Evolutionary conservation across 148 eudicot species (phyloP), one percentile per base, ranked within the genome.

Genomic region (Chenopodium album): DNA sequence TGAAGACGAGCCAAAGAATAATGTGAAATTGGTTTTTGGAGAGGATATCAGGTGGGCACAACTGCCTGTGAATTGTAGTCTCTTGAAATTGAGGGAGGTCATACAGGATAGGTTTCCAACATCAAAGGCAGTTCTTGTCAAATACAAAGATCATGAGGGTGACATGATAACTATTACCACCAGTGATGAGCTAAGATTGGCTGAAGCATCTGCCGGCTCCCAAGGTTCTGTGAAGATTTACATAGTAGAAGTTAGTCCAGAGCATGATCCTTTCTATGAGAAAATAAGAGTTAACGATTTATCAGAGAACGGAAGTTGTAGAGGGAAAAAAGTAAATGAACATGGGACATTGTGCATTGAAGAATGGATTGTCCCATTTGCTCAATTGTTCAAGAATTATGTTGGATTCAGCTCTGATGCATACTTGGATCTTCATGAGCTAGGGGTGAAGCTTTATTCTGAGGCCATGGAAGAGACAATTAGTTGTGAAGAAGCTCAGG

Each of bases 41-140:
- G 99, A 96, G 72, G 99, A 96, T 82, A 96, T 96, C 85, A 94
- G 99, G 82, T 91, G 92, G 94, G 95, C 94, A 7, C 92, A 92
- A 52, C 64, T 94, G 73, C 99, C 98, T 83, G 65, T 82, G 52
- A 87, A 89, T 81, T 92, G 95, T 81, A 85, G 88, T 81, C 80
- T 96, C 75, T 84, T 90, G 80, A 86, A 79, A 78, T 70, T 96
- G 50, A 90, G 99, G 85, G 91, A 94, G 83, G 87, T 87, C 71
- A 86, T 96, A 82, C 63, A 78, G 46, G 95, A 91, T 52, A 92
- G 97, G 9, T 96, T 91, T 82, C 95, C 95, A 16, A 85, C 81
- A 41, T 80, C 86, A 41, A 88, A 86, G 78, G 92, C 97, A 13
- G 85, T 90, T 83, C 91, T 94, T 62, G 82, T 96, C 77, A 94